Base-by-base conservation (phyloP, 371 early-diverging fungal species). In the Mucor velutinosus region DNA sequence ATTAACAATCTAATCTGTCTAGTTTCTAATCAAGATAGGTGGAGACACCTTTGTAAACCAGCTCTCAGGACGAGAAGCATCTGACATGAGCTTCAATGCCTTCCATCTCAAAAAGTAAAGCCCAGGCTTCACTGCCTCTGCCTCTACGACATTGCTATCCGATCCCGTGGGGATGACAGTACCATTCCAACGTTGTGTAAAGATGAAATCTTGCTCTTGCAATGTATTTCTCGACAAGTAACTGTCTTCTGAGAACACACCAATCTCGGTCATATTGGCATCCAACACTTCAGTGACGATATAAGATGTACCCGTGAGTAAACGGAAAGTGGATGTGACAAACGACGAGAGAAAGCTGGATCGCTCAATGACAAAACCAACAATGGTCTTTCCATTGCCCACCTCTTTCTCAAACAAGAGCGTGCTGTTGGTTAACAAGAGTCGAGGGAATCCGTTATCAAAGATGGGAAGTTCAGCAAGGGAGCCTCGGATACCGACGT, bases 401-500 rank as follows among this genome's bases (percentile, higher is more conserved):
- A 35, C 10, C 1, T 32, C 47, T 2, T 25, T 41, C 14, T 60
- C 55, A 57, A 62, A 67, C 14, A 61, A 6, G 1, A n/a, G 29
- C 0, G 67, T 57, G 6, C 6, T 23, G 23, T 67, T 62, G 23
- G 30, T 43, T 4, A 49, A 6, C 5, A 62, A 4, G n/a, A 73
- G 25, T 8, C 65, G 58, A 45, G 81, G 83, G 37, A 71, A 80
- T 0, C 66, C 64, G 6, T 19, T 10, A 14, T 62, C 84, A 66
- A 88, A 78, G 17, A 87, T 82, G 7, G 86, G 87, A 2, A 88
- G 67, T 15, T 77, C 64, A 37, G 60, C 41, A n/a, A 85, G 56
- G 32, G 84, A 72, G 2, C 90, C 89, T 60, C 76, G 72, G 30
- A 87, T 56, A 29, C 89, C 90, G 27, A 82, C 67, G 66, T 87